phyloP scores from a whole-genome alignment of 2,329 filamentous ascomycete genomes.

The Scortechinia acanthostroma region DNA sequence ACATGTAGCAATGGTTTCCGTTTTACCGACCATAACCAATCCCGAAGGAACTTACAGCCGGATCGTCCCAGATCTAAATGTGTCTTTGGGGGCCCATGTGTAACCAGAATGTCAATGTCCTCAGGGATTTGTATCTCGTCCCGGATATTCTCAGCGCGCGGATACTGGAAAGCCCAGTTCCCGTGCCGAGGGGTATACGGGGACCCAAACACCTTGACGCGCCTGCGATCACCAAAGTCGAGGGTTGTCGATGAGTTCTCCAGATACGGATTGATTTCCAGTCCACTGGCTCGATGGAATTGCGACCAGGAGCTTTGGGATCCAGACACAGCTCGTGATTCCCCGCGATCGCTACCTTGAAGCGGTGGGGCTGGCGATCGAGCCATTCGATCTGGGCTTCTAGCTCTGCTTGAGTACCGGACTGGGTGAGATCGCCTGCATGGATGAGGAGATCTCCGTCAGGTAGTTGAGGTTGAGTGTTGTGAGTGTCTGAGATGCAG shows the following conservation, averaged over 20 bases:
- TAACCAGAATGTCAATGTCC: constrained; percentile 25
- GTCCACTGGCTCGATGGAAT: constrained; percentile 10
- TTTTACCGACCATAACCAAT: constrained; percentile 19
- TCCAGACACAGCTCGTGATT: constrained; percentile 11
- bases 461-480: constrained; percentile 7
- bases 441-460: constrained; percentile 12
- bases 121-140: constrained; percentile 6
- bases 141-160: constrained; percentile 12
- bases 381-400: constrained; percentile 10
- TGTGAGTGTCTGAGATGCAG: constrained; percentile 11
- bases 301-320: constrained; percentile 9
- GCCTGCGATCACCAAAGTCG: constrained; percentile 15
- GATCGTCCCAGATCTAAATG: constrained; percentile 23
- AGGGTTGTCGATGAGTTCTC: constrained; percentile 15
- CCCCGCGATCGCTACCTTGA: constrained; percentile 13
- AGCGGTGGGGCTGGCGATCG: constrained; percentile 7
- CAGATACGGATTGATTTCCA: constrained; percentile 24
- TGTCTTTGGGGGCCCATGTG: constrained; percentile 23
- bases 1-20: constrained; percentile 20
- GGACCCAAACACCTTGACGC: constrained; percentile 22
- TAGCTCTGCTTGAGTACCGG: constrained; percentile 8
- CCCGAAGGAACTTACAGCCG: constrained; percentile 18
- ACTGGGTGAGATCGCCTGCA: constrained; percentile 11
- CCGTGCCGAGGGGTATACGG: constrained; percentile 20
- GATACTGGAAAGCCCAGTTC: constrained; percentile 33